A percentile compares a stretch with the other conserved stretches of the same genome.
Evolutionary conservation across 306 rosid genomes (phyloP).

Genomic region (Quercus glauca): DNA sequence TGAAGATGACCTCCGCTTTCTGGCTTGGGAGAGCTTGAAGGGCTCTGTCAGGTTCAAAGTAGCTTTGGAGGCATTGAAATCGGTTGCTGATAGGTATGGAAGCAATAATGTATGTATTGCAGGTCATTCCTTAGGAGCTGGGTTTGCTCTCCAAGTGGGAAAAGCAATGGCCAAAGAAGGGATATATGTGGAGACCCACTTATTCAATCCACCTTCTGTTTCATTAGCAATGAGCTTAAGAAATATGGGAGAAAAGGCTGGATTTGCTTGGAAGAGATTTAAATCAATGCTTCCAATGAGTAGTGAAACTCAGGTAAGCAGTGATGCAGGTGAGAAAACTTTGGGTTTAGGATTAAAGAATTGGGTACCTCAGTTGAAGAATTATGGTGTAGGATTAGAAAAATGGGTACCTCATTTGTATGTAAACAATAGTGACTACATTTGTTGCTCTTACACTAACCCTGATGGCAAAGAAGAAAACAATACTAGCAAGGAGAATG

Average conservation of each 20-base stretch:
- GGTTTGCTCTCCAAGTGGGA: slow-evolving; percentile 91
- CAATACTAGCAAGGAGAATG: slow-evolving; percentile 48
- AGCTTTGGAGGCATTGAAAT: slow-evolving; percentile 61
- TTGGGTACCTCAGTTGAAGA: slow-evolving; percentile 52
- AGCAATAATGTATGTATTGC: slow-evolving; percentile 78
- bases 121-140: slow-evolving; percentile 95
- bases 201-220: slow-evolving; percentile 95
- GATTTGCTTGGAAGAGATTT: slow-evolving; percentile 69
- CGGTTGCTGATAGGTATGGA: slow-evolving; percentile 55
- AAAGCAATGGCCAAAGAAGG: slow-evolving; percentile 83
- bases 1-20: slow-evolving; percentile 89
- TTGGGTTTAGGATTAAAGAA: slow-evolving; percentile 34
- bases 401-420: slow-evolving; percentile 91
- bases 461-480: slow-evolving; percentile 40
- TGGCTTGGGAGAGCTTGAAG: slow-evolving; percentile 95
- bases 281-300: slow-evolving; percentile 68
- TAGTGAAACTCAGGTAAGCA: slow-evolving; percentile 33
- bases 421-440: slow-evolving; percentile 84
- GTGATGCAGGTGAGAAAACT: slow-evolving; percentile 28
- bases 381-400: slow-evolving; percentile 36
- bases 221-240: slow-evolving; percentile 71
- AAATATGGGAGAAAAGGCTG: slow-evolving; percentile 71
- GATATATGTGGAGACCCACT: slow-evolving; percentile 76
- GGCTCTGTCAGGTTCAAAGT: slow-evolving; percentile 79
- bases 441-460: slow-evolving; percentile 79